These are phyloP conservation scores for Silene coronaria DNA, from an alignment of 179 eudicot species.

Conservation along the genomic window DNA sequence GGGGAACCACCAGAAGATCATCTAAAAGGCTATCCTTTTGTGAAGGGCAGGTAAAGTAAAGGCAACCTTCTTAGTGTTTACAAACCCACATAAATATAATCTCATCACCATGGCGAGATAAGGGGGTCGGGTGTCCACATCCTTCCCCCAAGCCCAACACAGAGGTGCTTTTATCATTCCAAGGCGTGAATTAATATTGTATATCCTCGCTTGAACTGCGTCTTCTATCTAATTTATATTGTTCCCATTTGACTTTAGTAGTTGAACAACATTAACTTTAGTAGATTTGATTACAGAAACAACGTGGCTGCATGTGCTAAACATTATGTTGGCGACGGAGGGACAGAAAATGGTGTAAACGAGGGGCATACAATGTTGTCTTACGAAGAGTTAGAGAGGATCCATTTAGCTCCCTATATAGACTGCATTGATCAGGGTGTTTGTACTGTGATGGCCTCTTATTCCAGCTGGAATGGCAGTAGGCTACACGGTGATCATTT, in stretches of 20 bases:
- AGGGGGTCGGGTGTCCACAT: too few species aligned
- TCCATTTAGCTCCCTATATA: conserved; percentile 61
- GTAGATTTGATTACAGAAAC: conserved; percentile 37
- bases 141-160: too few species aligned
- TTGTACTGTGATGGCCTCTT: conserved; percentile 71
- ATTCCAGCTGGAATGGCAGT: conserved; percentile 63
- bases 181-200: neutral
- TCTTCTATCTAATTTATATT: neutral
- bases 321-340: conserved; percentile 82
- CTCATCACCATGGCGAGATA: too few species aligned
- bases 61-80: neutral
- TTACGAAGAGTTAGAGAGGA: conserved; percentile 56
- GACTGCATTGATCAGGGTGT: conserved; percentile 70
- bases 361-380: conserved; percentile 61
- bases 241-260: too few species aligned
- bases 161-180: neutral
- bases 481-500: conserved; percentile 44
- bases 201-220: neutral
- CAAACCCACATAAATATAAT: neutral
- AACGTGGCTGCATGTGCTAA: conserved; percentile 70
- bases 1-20: conserved; percentile 59
- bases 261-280: too few species aligned
- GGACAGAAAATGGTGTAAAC: conserved; percentile 59
- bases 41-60: conserved; percentile 57
- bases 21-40: conserved; percentile 54